A percentile compares a stretch with the other conserved stretches of the same genome.
phyloP scores from a whole-genome alignment of 2,329 filamentous ascomycete species.

The Aspergillus sp. region DNA sequence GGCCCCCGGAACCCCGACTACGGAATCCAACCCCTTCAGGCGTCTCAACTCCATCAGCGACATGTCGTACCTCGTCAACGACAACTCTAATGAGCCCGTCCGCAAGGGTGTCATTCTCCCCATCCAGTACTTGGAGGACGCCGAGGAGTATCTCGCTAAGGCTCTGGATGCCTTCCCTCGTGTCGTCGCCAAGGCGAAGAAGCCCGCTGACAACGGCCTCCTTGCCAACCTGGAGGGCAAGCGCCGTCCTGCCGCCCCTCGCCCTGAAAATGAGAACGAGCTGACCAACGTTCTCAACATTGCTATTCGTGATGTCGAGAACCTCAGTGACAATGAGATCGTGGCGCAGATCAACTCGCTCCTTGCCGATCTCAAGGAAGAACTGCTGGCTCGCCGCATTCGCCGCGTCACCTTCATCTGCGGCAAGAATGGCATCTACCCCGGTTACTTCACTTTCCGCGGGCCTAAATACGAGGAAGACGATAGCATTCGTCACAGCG shows the following conservation, averaged over 20 bases:
- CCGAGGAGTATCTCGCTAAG: constrained; percentile 78
- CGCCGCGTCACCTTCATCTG: constrained; percentile 95
- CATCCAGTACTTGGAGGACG: constrained; percentile 89
- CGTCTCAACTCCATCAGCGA: constrained; percentile 94
- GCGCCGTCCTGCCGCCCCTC: constrained; percentile 56
- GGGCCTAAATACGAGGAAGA: constrained; percentile 88
- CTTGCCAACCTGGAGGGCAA: constrained; percentile 72
- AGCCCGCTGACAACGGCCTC: constrained; percentile 55
- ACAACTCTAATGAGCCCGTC: constrained; percentile 67
- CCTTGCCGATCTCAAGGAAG: constrained; percentile 76
- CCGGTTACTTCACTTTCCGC: constrained; percentile 97
- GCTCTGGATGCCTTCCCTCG: constrained; percentile 79
- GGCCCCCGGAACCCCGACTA: constrained; percentile 71
- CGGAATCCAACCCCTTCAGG: constrained; percentile 65
- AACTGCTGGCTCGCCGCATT: constrained; percentile 75
- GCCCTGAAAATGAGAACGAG: constrained; percentile 66
- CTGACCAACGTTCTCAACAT: constrained; percentile 91
- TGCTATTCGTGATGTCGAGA: constrained; percentile 84
- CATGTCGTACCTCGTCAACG: constrained; percentile 80
- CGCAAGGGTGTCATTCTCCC: constrained; percentile 94
- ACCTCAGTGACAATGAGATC: constrained; percentile 75
- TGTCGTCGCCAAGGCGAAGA: constrained; percentile 54
- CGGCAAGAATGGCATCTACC: constrained; percentile 90
- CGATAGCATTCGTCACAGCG: constrained; percentile 91
- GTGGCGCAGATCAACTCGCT: constrained; percentile 71